Percentiles rank a stretch among this genome's conserved stretches.
These are phyloP conservation scores for Haematococcus sp. DNA, from an alignment of 139 green algal species.

Conservation along the genomic window DNA sequence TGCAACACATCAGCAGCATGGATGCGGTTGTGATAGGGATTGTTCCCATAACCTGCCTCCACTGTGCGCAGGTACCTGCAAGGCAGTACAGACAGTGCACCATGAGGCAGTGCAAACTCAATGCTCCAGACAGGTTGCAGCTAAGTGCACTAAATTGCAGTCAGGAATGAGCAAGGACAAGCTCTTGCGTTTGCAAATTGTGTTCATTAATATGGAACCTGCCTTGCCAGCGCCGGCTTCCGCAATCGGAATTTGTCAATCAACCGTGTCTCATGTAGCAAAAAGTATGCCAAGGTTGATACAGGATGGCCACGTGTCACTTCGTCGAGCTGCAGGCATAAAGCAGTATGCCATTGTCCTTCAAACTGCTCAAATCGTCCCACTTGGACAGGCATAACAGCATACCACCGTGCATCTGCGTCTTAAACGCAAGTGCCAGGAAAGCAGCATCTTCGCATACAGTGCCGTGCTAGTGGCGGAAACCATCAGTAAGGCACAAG, in stretches of 20 bases:
- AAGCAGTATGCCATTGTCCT: no score
- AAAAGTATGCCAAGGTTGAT: slow-evolving; percentile 20
- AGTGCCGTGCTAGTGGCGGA: no score
- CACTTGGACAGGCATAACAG: no score
- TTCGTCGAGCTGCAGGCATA: slow-evolving; percentile 15
- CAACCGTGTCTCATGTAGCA: slow-evolving; percentile 21
- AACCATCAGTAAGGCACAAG: no score
- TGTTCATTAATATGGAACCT: no score
- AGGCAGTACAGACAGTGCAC: neutral
- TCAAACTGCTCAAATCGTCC: no score
- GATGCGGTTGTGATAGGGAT: slow-evolving; percentile 51
- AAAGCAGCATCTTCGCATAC: no score
- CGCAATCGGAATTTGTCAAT: slow-evolving; percentile 22
- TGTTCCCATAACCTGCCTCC: slow-evolving; percentile 27
- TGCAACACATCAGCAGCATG: slow-evolving; percentile 53
- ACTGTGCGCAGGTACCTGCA: slow-evolving; percentile 24
- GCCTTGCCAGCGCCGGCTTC: slow-evolving; percentile 21
- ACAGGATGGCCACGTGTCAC: slow-evolving; percentile 30
- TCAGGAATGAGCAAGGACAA: no score
- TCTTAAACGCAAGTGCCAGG: no score
- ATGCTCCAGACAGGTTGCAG: neutral
- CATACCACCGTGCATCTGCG: no score
- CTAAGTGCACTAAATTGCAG: no score
- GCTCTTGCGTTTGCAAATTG: no score
- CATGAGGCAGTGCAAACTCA: neutral